These are phyloP conservation scores for Cercophora samala DNA, from an alignment of 495 filamentous ascomycete genomes.

Conservation along the genomic window DNA sequence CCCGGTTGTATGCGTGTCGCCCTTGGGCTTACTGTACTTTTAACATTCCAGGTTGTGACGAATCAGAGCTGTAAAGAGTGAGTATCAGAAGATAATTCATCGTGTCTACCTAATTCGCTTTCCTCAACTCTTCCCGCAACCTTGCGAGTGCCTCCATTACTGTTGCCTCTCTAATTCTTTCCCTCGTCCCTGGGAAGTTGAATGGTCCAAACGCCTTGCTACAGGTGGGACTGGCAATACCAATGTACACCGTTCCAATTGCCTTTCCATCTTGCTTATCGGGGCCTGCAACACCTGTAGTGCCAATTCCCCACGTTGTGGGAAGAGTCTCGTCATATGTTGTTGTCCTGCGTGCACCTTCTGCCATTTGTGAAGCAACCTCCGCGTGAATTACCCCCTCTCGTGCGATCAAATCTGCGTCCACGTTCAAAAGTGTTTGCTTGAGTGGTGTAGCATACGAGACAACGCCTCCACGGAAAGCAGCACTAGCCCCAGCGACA, in stretches of 20 bases:
- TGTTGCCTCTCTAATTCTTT: slow-evolving; percentile 27
- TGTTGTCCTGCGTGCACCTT: slow-evolving; percentile 24
- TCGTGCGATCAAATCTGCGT: slow-evolving; percentile 28
- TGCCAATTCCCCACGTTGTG: slow-evolving; percentile 34
- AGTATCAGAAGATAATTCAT: too few relatives aligned
- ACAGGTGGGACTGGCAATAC: slow-evolving; percentile 17
- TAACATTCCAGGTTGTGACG: too few relatives aligned
- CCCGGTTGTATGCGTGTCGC: too few relatives aligned
- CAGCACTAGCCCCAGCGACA: slow-evolving; percentile 29
- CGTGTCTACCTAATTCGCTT: not conserved
- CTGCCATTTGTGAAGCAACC: slow-evolving; percentile 35
- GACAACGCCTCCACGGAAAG: slow-evolving; percentile 35
- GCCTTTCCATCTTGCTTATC: slow-evolving; percentile 30
- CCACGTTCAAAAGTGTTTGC: slow-evolving; percentile 25
- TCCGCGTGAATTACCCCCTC: slow-evolving; percentile 35
- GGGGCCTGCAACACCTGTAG: slow-evolving; percentile 34
- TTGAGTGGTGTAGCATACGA: slow-evolving; percentile 35
- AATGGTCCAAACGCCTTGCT: slow-evolving; percentile 28
- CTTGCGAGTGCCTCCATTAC: slow-evolving; percentile 26
- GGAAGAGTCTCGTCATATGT: slow-evolving; percentile 15
- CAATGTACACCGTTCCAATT: slow-evolving; percentile 30
- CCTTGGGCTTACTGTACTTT: too few relatives aligned
- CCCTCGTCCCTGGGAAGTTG: slow-evolving; percentile 25
- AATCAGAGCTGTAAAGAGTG: too few relatives aligned
- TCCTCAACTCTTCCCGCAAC: slow-evolving; percentile 15